A percentile compares a stretch with the other conserved stretches of the same genome.
phyloP scores from a whole-genome alignment of 345 rosid genomes.

The Iberis pinnata region DNA sequence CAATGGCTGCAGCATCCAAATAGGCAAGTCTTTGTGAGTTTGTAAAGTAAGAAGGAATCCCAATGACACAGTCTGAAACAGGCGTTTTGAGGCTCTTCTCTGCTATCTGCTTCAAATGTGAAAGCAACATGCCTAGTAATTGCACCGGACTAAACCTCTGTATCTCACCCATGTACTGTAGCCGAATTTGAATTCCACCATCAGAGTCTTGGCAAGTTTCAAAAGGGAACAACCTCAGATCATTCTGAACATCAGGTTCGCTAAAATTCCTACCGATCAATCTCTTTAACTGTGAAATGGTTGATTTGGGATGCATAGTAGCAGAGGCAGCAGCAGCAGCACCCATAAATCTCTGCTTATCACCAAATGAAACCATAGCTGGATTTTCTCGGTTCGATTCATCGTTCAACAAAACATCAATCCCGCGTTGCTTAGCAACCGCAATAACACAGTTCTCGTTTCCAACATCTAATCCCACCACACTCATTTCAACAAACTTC shows the following conservation, averaged over 20 bases:
- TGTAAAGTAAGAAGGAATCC: slow-evolving; percentile 55
- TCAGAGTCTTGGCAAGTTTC: slow-evolving; percentile 37
- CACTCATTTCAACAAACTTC: slow-evolving; percentile 44
- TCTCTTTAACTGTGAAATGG: slow-evolving; percentile 66
- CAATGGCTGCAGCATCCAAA: slow-evolving; percentile 54
- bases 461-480: slow-evolving; percentile 71
- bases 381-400: slow-evolving; percentile 68
- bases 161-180: slow-evolving; percentile 44
- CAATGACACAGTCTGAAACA: slow-evolving; percentile 52
- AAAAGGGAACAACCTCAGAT: slow-evolving; percentile 50
- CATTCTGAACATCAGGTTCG: slow-evolving; percentile 46
- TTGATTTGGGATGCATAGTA: slow-evolving; percentile 65
- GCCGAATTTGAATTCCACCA: slow-evolving; percentile 46
- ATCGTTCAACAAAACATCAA: slow-evolving; percentile 69
- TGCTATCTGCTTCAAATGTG: slow-evolving; percentile 51
- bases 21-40: slow-evolving; percentile 55
- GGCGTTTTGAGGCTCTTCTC: slow-evolving; percentile 45
- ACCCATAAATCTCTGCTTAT: slow-evolving; percentile 79
- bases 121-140: slow-evolving; percentile 57
- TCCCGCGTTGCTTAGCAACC: slow-evolving; percentile 58
- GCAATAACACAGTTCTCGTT: slow-evolving; percentile 78
- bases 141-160: slow-evolving; percentile 47
- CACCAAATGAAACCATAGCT: slow-evolving; percentile 65
- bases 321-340: slow-evolving; percentile 75
- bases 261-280: slow-evolving; percentile 44